A percentile compares a stretch with the other conserved stretches of the same genome.
Conservation (phyloP, 1,284 basidiomycete genomes). For the Naganishia cerealis region DNA sequence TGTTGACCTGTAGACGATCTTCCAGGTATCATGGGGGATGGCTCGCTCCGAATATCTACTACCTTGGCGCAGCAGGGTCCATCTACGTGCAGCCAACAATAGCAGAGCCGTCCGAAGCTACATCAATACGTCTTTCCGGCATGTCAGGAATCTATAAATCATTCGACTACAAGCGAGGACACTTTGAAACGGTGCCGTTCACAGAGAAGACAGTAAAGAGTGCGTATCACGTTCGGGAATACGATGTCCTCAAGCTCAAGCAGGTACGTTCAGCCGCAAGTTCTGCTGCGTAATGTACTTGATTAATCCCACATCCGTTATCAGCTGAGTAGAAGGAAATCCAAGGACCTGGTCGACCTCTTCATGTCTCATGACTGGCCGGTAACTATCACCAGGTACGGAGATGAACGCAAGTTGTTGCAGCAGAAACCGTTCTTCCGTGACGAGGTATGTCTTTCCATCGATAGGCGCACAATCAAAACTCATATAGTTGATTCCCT, state of each 20-base stretch:
- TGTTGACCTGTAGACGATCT: not conserved
- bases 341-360: constrained; percentile 64
- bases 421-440: constrained; percentile 79
- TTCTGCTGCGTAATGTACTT: not conserved
- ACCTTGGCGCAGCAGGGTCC: constrained; percentile 86
- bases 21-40: constrained; percentile 86
- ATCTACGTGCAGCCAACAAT: constrained; percentile 67
- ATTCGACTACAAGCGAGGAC: constrained; percentile 67
- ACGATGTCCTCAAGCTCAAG: constrained; percentile 74
- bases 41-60: constrained; percentile 97
- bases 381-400: constrained; percentile 75
- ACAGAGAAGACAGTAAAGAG: constrained; percentile 71
- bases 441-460: constrained; percentile 59
- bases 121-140: constrained; percentile 80
- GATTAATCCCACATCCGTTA: not conserved
- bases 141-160: constrained; percentile 89
- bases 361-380: constrained; percentile 99
- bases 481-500: not conserved
- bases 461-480: not conserved
- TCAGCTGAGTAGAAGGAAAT: constrained; percentile 20
- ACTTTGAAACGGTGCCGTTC: constrained; percentile 61
- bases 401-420: constrained; percentile 68
- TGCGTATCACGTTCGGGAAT: constrained; percentile 88
- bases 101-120: not conserved
- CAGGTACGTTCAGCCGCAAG: constrained; percentile 60